Evolutionary conservation across 2,329 filamentous ascomycete genomes (phyloP).

Genomic region (Grosmannia penicillata): DNA sequence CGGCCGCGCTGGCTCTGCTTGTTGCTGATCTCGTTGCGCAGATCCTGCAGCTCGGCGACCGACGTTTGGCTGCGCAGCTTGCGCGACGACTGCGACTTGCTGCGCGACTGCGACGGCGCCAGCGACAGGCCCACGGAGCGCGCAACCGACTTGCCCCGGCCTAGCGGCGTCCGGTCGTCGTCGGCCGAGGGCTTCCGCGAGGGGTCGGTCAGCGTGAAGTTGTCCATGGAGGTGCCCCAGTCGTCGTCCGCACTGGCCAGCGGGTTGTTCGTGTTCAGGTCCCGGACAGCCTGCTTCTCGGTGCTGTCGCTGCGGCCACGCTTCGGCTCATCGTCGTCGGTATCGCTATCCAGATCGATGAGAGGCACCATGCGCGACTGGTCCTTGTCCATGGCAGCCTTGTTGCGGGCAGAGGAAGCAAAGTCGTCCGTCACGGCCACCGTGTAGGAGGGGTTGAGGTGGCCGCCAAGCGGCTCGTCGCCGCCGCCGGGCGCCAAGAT

Average conservation of each 20-base stretch:
- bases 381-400: slow-evolving; percentile 44
- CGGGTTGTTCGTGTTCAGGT: slow-evolving; percentile 26
- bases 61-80: neutral
- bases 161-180: slow-evolving; percentile 8
- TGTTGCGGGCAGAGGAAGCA: slow-evolving; percentile 48
- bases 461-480: slow-evolving; percentile 42
- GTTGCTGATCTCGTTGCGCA: slow-evolving; percentile 13
- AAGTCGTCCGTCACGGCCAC: slow-evolving; percentile 58
- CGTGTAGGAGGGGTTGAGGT: slow-evolving; percentile 67
- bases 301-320: slow-evolving; percentile 15
- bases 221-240: slow-evolving; percentile 17
- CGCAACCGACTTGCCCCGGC: neutral
- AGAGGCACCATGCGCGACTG: slow-evolving; percentile 48
- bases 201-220: slow-evolving; percentile 19
- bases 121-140: slow-evolving; percentile 11
- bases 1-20: slow-evolving; percentile 32
- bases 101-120: slow-evolving; percentile 1
- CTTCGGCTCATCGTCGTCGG: slow-evolving; percentile 10
- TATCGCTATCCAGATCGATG: slow-evolving; percentile 3
- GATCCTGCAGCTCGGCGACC: slow-evolving; percentile 13
- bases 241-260: slow-evolving; percentile 19
- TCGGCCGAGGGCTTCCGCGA: slow-evolving; percentile 18
- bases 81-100: neutral
- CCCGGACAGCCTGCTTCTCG: slow-evolving; percentile 30
- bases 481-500: slow-evolving; percentile 72